Evolutionary conservation across 495 filamentous ascomycete genomes (phyloP).

Genomic region (Astrocystis sublimbata): DNA sequence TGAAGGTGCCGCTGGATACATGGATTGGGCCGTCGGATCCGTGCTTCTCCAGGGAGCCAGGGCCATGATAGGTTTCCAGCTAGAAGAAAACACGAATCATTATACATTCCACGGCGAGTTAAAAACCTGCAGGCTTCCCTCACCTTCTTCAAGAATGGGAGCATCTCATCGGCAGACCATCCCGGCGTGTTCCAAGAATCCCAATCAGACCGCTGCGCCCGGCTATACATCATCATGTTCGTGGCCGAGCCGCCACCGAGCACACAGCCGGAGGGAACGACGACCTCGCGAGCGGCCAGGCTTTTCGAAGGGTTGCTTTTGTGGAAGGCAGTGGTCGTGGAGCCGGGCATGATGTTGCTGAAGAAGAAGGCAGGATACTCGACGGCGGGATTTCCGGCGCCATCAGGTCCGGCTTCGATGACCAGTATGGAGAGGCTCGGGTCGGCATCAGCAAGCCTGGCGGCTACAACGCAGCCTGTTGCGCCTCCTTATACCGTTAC

Average conservation of each 20-base stretch:
- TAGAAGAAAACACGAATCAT: conserved; percentile 4
- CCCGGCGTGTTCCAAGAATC: conserved; percentile 50
- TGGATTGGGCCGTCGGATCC: conserved; percentile 50
- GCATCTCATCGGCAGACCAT: conserved; percentile 51
- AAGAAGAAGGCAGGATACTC: conserved; percentile 43
- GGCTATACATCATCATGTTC: conserved; percentile 53
- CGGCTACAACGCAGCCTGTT: conserved; percentile 50
- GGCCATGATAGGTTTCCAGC: conserved; percentile 49
- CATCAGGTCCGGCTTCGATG: conserved; percentile 52
- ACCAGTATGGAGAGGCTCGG: conserved; percentile 53
- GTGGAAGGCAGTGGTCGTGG: conserved; percentile 36
- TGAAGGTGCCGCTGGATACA: conserved; percentile 44
- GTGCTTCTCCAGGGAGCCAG: conserved; percentile 27
- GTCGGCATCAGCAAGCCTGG: conserved; percentile 51
- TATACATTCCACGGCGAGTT: not conserved
- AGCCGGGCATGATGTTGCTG: conserved; percentile 32
- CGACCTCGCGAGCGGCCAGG: conserved; percentile 45
- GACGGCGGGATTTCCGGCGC: conserved; percentile 46
- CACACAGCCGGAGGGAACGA: conserved; percentile 50
- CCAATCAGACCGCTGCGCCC: conserved; percentile 36
- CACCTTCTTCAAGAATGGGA: conserved; percentile 54
- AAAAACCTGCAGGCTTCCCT: not conserved
- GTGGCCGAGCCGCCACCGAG: conserved; percentile 58
- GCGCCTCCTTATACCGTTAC: conserved; percentile 48
- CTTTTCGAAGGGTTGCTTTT: conserved; percentile 34